A percentile compares a stretch with the other conserved stretches of the same genome.
Evolutionary conservation across 164 flowering plant genomes (phyloP).

Genomic region (Sextonia rubra): DNA sequence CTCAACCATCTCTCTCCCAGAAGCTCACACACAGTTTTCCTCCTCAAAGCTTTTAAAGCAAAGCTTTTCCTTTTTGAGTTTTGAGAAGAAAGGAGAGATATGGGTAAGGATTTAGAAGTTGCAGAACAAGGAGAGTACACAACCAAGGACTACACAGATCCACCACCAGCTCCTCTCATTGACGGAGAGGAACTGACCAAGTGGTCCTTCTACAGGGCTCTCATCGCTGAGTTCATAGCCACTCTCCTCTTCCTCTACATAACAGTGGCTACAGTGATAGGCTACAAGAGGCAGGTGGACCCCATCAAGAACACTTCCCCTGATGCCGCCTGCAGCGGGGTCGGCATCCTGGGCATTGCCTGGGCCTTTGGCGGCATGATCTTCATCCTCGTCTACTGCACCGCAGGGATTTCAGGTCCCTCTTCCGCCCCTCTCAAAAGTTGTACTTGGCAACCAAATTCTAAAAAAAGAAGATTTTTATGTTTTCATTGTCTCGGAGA

Average conservation of each 20-base stretch:
- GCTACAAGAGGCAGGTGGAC: constrained; percentile 44
- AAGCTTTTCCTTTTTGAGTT: background rate
- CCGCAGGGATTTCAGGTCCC: constrained; percentile 64
- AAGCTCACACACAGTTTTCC: background rate
- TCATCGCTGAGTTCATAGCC: constrained; percentile 65
- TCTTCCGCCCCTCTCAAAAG: background rate
- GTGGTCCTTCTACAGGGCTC: constrained; percentile 67
- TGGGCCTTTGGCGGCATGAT: constrained; percentile 82
- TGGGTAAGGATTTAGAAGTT: constrained; percentile 48
- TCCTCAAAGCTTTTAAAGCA: background rate
- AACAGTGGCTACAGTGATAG: constrained; percentile 56
- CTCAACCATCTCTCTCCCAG: background rate
- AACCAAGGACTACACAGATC: constrained; percentile 59
- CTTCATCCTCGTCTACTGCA: constrained; percentile 67
- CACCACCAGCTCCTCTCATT: constrained; percentile 56
- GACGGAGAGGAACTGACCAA: constrained; percentile 35
- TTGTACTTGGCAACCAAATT: background rate
- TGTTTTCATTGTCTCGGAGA: no score
- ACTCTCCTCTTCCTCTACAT: constrained; percentile 61
- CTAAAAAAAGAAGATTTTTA: no score
- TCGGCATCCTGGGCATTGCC: constrained; percentile 66
- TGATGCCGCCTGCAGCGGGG: constrained; percentile 45
- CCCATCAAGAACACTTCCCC: background rate
- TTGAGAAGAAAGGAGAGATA: constrained; percentile 5
- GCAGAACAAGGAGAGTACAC: constrained; percentile 25